These are phyloP conservation scores for Xylaria sp. DNA, from an alignment of 2,329 filamentous ascomycete species.

Conservation along the genomic window DNA sequence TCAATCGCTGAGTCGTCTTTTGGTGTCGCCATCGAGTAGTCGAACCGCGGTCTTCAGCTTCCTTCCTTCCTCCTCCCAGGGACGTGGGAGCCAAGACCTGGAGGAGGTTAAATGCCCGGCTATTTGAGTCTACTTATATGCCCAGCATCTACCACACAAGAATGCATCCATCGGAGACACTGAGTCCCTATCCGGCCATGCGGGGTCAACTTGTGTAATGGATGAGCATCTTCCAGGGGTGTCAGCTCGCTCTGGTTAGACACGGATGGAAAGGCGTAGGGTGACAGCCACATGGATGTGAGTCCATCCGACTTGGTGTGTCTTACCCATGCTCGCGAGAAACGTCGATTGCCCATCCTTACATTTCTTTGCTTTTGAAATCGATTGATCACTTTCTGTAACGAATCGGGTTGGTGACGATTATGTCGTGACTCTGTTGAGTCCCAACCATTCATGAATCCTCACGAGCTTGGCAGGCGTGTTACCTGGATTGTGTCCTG, in stretches of 20 bases:
- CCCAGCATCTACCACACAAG: background rate
- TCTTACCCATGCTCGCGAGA: background rate
- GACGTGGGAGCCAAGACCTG: too few species aligned
- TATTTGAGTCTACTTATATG: background rate
- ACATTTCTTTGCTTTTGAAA: background rate
- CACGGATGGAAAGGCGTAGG: background rate
- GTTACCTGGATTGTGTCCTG: too few species aligned
- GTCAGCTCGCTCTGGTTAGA: background rate
- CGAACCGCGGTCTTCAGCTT: too few species aligned
- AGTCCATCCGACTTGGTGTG: background rate
- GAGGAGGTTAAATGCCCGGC: background rate
- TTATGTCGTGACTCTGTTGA: too few species aligned
- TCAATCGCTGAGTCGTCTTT: background rate
- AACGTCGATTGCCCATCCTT: background rate
- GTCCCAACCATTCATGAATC: too few species aligned
- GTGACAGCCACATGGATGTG: background rate
- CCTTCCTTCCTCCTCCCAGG: background rate
- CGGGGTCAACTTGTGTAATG: background rate
- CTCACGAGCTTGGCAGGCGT: too few species aligned
- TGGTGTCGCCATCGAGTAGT: background rate
- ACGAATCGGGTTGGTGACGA: background rate
- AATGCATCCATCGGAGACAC: background rate
- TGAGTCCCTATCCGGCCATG: background rate
- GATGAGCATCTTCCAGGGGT: background rate
- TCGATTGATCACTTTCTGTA: background rate